A percentile compares a stretch with the other conserved stretches of the same genome.
These are phyloP conservation scores for Cryphonectria carpinicola DNA, from an alignment of 2,329 filamentous ascomycete species.

Conservation along the genomic window DNA sequence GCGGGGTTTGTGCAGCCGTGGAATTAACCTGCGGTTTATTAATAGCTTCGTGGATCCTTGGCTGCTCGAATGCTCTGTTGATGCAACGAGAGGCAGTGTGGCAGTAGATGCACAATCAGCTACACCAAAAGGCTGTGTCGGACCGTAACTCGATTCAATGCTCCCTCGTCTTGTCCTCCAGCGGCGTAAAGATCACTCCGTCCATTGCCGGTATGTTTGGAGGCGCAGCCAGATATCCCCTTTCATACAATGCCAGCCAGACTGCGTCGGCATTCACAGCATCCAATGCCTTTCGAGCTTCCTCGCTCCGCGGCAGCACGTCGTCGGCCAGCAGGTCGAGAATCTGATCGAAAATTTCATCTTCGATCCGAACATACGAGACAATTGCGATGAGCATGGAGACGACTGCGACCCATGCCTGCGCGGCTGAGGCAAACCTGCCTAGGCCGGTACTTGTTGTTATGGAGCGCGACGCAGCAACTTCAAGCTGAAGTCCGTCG, in stretches of 20 bases:
- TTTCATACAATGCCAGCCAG: constrained; percentile 66
- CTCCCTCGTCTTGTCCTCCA: constrained; percentile 20
- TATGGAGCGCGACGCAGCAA: constrained; percentile 24
- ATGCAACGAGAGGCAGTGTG: neutral
- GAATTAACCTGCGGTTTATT: neutral
- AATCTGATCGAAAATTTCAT: constrained; percentile 73
- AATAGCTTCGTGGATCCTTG: neutral
- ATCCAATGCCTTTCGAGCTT: constrained; percentile 63
- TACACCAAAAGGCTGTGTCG: neutral
- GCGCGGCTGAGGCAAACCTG: constrained; percentile 62
- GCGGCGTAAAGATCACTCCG: constrained; percentile 43
- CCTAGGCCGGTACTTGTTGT: constrained; percentile 46
- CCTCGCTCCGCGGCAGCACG: constrained; percentile 47
- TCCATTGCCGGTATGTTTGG: constrained; percentile 47
- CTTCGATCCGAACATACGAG: constrained; percentile 65
- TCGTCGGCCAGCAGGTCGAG: constrained; percentile 63
- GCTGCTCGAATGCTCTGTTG: neutral
- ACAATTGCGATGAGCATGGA: constrained; percentile 64
- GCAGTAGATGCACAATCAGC: neutral
- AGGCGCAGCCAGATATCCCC: constrained; percentile 43
- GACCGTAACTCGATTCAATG: neutral
- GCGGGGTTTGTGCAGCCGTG: neutral
- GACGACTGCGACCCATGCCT: constrained; percentile 67
- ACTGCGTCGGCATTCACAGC: constrained; percentile 73
- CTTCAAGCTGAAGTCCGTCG: constrained; percentile 14